Percentiles rank a stretch among this genome's conserved stretches.
Evolutionary conservation across 345 rosid genomes (phyloP).

Genomic region (Dipteronia sinensis): DNA sequence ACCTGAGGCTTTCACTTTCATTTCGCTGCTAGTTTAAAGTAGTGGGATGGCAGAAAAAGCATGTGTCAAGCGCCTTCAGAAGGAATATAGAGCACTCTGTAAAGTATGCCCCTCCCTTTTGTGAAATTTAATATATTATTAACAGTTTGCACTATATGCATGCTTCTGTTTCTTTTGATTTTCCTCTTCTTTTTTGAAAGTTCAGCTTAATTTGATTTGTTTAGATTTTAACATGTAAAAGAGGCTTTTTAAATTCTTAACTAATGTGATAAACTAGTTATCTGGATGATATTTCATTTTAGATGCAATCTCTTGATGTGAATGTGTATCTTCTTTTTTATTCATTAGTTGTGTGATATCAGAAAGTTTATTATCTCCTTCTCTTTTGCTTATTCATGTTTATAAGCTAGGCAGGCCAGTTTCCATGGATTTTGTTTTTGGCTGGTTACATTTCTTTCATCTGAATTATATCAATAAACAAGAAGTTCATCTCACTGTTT

Average conservation of each 20-base stretch:
- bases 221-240: not conserved
- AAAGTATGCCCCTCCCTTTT: conserved; percentile 47
- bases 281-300: conserved; percentile 1
- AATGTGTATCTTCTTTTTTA: not conserved
- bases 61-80: conserved; percentile 91
- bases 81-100: conserved; percentile 95
- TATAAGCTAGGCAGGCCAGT: not conserved
- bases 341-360: not conserved
- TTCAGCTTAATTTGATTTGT: not conserved
- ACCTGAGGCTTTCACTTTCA: not conserved
- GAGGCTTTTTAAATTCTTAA: conserved; percentile 10
- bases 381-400: not conserved
- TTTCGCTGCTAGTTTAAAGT: conserved; percentile 18
- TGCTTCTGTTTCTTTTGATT: not conserved
- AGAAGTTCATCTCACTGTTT: not conserved
- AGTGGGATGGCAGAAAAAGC: conserved; percentile 83
- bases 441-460: not conserved
- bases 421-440: not conserved
- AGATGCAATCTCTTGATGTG: not conserved
- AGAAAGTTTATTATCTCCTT: not conserved
- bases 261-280: conserved; percentile 5
- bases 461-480: not conserved
- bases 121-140: not conserved
- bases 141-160: conserved; percentile 2
- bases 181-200: not conserved